Evolutionary conservation across 2,329 filamentous ascomycete species (phyloP).

Genomic region (Alternaria ventricosa): DNA sequence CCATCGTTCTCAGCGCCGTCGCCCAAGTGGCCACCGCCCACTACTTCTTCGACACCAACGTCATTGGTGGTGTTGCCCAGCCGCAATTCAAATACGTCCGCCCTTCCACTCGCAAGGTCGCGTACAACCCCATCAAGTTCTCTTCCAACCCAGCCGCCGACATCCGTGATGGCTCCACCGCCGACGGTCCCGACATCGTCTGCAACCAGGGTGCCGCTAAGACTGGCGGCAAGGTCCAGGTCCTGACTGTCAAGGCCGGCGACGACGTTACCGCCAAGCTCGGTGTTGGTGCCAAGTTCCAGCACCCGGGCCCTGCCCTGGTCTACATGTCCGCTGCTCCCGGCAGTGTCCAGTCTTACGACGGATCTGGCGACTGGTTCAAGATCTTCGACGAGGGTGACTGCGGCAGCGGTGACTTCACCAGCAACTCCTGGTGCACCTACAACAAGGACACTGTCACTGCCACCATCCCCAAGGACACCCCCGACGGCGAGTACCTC

Average conservation of each 20-base stretch:
- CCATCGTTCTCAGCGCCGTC: constrained; percentile 4
- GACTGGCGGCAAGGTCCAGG: constrained; percentile 22
- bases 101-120: constrained; percentile 24
- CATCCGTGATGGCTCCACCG: constrained; percentile 28
- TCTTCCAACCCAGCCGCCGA: constrained; percentile 18
- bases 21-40: constrained; percentile 28
- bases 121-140: constrained; percentile 37
- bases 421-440: constrained; percentile 29
- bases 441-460: constrained; percentile 30
- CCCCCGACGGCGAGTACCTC: constrained; percentile 53
- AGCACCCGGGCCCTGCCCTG: constrained; percentile 31
- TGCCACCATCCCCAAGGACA: constrained; percentile 47
- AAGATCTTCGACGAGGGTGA: constrained; percentile 36
- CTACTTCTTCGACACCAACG: constrained; percentile 34
- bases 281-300: constrained; percentile 28
- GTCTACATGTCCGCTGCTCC: constrained; percentile 42
- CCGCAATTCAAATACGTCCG: constrained; percentile 29
- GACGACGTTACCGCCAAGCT: constrained; percentile 27
- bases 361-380: constrained; percentile 40
- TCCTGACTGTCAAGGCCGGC: constrained; percentile 30
- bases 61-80: constrained; percentile 16
- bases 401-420: constrained; percentile 27
- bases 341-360: constrained; percentile 20
- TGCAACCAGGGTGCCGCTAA: constrained; percentile 30
- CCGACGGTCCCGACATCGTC: constrained; percentile 29